Evolutionary conservation across 495 filamentous ascomycete species (phyloP).

Genomic region (Geoglossum glabrum): DNA sequence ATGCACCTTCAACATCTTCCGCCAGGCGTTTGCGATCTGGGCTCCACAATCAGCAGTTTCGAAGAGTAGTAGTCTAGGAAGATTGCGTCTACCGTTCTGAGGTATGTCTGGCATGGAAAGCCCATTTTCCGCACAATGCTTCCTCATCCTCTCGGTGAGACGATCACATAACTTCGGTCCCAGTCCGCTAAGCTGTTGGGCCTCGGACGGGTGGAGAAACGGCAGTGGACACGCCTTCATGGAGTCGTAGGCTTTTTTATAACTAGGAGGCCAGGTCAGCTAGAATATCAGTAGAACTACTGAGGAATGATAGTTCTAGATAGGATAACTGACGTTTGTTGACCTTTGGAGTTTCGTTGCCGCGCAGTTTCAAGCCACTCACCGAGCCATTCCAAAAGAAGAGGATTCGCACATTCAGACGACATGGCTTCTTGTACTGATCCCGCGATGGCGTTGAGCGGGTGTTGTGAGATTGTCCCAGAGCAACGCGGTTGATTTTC

Average conservation of each 20-base stretch:
- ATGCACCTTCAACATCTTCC: constrained; percentile 16
- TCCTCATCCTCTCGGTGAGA: constrained; percentile 45
- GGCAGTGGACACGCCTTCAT: constrained; percentile 58
- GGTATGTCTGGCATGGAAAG: constrained; percentile 42
- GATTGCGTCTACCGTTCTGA: constrained; percentile 2
- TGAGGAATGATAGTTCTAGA: neutral
- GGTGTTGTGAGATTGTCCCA: no score
- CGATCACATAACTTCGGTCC: constrained; percentile 50
- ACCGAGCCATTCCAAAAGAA: constrained; percentile 55
- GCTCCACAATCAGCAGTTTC: neutral
- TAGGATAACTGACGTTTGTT: constrained; percentile 28
- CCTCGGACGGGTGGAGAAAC: constrained; percentile 56
- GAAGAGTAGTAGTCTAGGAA: constrained; percentile 1
- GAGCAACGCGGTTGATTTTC: neutral
- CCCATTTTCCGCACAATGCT: constrained; percentile 46
- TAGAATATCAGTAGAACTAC: neutral
- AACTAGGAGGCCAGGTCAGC: constrained; percentile 20
- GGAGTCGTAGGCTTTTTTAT: constrained; percentile 64
- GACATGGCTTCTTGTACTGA: neutral
- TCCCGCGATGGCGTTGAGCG: neutral
- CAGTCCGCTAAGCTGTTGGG: constrained; percentile 50
- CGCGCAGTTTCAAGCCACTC: constrained; percentile 62
- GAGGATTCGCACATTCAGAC: constrained; percentile 44
- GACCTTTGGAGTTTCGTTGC: constrained; percentile 50
- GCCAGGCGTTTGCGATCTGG: constrained; percentile 24